Conservation (phyloP, 139 green algal species). For the Volvox reticuliferus region DNA sequence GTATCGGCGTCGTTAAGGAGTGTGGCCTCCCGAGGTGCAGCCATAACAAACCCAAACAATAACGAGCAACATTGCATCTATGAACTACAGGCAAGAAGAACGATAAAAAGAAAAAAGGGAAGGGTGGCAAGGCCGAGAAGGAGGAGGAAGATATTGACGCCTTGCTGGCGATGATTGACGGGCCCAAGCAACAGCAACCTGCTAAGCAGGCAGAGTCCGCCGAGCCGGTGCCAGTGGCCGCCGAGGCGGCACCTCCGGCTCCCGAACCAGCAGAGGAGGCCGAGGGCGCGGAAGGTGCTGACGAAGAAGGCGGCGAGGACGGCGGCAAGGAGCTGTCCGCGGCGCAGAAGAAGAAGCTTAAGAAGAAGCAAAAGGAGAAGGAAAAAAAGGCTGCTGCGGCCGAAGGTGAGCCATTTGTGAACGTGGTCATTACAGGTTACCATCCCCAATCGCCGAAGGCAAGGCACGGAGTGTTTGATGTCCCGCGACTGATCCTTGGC, state of each 20-base stretch:
- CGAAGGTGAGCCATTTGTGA: constrained; percentile 6
- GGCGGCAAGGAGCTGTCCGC: constrained; percentile 75
- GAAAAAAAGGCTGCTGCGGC: constrained; percentile 75
- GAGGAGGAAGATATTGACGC: constrained; percentile 82
- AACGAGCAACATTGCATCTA: neutral
- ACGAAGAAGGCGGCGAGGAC: constrained; percentile 34
- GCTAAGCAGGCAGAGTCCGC: constrained; percentile 32
- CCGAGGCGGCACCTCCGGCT: constrained; percentile 29
- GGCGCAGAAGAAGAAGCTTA: constrained; percentile 89
- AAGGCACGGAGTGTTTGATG: no score
- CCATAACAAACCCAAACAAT: no score
- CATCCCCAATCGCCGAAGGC: no score
- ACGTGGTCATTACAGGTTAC: no score
- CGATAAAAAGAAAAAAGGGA: constrained; percentile 69
- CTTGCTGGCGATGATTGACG: constrained; percentile 79
- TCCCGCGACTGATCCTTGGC: no score
- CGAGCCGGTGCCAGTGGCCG: constrained; percentile 31
- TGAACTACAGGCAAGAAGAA: constrained; percentile 26
- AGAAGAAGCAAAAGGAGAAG: constrained; percentile 88
- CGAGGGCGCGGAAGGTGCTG: constrained; percentile 52
- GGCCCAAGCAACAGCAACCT: constrained; percentile 49
- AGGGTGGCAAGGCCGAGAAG: constrained; percentile 41
- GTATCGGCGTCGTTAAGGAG: no score
- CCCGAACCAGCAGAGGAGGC: constrained; percentile 44
- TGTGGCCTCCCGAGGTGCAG: no score